A percentile compares a stretch with the other conserved stretches of the same genome.
phyloP scores from a whole-genome alignment of 2,329 filamentous ascomycete genomes.

The Epichloe gansuensis region DNA sequence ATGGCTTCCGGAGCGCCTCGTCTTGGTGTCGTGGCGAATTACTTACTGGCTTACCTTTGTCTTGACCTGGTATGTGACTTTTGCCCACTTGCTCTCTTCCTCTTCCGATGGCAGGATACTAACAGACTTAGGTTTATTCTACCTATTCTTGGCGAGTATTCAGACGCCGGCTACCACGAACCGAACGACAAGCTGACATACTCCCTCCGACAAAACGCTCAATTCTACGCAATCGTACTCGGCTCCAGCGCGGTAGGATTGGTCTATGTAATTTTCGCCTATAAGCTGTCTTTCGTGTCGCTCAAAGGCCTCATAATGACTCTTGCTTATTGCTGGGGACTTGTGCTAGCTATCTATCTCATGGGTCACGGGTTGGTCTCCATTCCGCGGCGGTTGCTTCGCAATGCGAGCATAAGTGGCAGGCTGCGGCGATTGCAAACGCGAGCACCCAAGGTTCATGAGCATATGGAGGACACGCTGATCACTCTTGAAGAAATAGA shows the following conservation, averaged over 20 bases:
- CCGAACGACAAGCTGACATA: constrained; percentile 70
- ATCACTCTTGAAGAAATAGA: constrained; percentile 72
- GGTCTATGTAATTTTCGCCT: constrained; percentile 71
- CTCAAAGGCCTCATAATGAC: constrained; percentile 86
- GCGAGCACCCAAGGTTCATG: constrained; percentile 70
- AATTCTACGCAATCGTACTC: constrained; percentile 76
- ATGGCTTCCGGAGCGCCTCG: constrained; percentile 67
- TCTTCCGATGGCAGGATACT: background rate
- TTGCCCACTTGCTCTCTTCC: background rate
- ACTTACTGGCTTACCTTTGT: constrained; percentile 96
- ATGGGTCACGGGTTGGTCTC: constrained; percentile 96
- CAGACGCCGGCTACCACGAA: constrained; percentile 85
- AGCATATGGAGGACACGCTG: constrained; percentile 77
- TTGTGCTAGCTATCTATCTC: constrained; percentile 84
- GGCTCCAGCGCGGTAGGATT: constrained; percentile 58
- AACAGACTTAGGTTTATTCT: constrained; percentile 59
- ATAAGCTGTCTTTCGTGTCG: constrained; percentile 58
- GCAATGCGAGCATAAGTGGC: constrained; percentile 64
- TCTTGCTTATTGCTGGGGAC: constrained; percentile 84
- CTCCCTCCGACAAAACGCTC: constrained; percentile 74
- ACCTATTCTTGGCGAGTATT: constrained; percentile 85
- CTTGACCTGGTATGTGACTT: constrained; percentile 63
- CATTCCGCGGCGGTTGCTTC: constrained; percentile 70
- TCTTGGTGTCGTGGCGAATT: constrained; percentile 86
- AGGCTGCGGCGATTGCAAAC: constrained; percentile 64